Base-by-base conservation (phyloP, 2,329 filamentous ascomycete species). In the Teratosphaeria nubilosa region DNA sequence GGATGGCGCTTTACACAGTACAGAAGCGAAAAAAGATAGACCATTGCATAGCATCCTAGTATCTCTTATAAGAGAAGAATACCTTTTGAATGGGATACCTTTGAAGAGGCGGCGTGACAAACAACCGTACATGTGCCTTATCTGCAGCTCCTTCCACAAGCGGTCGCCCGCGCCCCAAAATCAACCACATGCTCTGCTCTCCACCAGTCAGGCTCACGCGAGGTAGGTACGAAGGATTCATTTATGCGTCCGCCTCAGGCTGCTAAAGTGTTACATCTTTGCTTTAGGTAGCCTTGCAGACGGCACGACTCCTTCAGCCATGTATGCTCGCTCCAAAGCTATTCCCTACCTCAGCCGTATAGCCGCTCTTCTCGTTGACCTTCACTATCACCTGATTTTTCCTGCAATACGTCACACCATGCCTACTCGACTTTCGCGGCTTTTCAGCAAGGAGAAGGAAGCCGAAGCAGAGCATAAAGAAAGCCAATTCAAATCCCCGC, bases 371-470 rank as follows among this genome's bases (percentile, higher is more conserved):
- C 34, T 14, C 34, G 14, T 48, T 22, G 9, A n/a, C 41, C 20
- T 48, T 20, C 9, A 20, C 41, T 22, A 16, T 10, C n/a, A 48
- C 11, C 7, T 13, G n/a, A 48, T 5, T 48, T n/a, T 10, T 20
- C 41, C 3, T 20, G n/a, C 41, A 16, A 41, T 11, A 9, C 41
- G 1, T 9, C 20, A 9, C 41, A 22, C 20, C 41, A 48, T 48
- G 41, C 41, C 41, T n/a, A 48, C 16, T n/a, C n/a, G 41, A 20
- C 41, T 48, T 10, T 48, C 41, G n/a, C 5, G 41, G n/a, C 41
- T 48, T n/a, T 24, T 48, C n/a, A 48, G 41, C 58, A 67, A 69
- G 58, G 66, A 69, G 50, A 67, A 65, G 13, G 58, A 65, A 10
- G 63, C 57, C 7, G 63, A 66, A 57, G 60, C 63, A 30, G 64